Conservation (phyloP, 345 rosid genomes). For the Cardamine resedifolia region DNA sequence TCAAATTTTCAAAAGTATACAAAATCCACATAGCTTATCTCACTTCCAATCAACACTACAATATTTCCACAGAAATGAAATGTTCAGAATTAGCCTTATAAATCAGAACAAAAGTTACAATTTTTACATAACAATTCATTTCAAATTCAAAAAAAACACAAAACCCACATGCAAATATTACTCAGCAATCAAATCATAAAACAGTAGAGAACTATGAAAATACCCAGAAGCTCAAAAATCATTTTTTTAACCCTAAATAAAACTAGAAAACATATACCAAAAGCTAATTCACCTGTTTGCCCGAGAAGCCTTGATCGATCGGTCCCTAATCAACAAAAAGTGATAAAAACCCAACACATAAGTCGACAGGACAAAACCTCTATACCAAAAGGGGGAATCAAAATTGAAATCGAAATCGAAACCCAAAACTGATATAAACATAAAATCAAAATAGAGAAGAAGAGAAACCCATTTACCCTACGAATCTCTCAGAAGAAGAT, state of each 20-base stretch:
- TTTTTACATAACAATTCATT: neutral
- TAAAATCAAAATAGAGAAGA: neutral
- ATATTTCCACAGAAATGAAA: neutral
- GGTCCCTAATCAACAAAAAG: slow-evolving; percentile 20
- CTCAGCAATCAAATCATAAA: slow-evolving; percentile 14
- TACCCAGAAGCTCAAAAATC: neutral
- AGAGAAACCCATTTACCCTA: slow-evolving; percentile 12
- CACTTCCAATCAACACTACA: neutral
- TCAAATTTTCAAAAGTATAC: neutral
- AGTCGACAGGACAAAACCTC: slow-evolving; percentile 13
- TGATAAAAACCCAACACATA: slow-evolving; percentile 10
- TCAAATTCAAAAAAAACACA: neutral
- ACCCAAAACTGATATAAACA: neutral
- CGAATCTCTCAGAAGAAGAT: slow-evolving; percentile 36
- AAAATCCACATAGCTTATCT: slow-evolving; percentile 6
- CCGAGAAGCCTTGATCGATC: slow-evolving; percentile 29
- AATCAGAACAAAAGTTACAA: neutral
- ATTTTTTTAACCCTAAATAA: slow-evolving; percentile 22
- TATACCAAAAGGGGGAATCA: neutral
- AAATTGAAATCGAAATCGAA: neutral
- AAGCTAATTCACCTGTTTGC: slow-evolving; percentile 28
- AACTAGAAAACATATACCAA: neutral
- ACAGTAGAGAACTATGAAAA: neutral
- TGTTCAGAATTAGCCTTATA: neutral
- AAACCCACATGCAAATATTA: slow-evolving; percentile 24